Evolutionary conservation across 148 eudicot species (phyloP), one percentile per base, ranked within the genome.

Genomic region (Amaranthus palmeri): DNA sequence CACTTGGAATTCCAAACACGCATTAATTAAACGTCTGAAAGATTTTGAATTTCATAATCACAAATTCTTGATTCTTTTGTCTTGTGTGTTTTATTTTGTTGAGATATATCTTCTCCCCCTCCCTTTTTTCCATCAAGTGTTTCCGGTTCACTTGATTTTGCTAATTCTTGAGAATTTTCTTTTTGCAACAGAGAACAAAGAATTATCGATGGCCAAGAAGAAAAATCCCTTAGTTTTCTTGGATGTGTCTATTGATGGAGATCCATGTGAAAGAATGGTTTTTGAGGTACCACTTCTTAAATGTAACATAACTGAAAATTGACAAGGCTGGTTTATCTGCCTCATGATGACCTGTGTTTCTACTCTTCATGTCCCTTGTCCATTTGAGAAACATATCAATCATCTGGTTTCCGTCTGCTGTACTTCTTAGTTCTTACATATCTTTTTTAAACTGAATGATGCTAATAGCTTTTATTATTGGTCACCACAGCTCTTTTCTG

Each of bases 181-280:
- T 25, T 68, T 54, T 55, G 10, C 36, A 15, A 49, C 78, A 74
- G 74, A 69, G 46, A 17, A 25, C 53, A 61, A 43, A 42, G 55
- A 55, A 65, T 55, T 63, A 54, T 76, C 74, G 73, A 91, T 88
- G 90, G 65, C 73, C 68, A 93, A 85, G 85, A 85, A 85, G 77
- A 88, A 75, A 69, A 80, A 82, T 36, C 84, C 88, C 8, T 50
- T 83, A 14, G 97, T 93, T 59, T 93, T 83, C 71, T 74, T 93
- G 68, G 93, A 93, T 58, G 91, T 93, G 54, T 93, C 88, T 6
- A 76, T 93, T 79, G 98, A 93, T 80, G 98, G 98, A 51, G 92
- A 89, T 80, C 98, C 97, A 60, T 48, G 71, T 74, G 96, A 93
- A 73, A 87, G 82, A 78, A 85, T 93, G 98, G 61, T 85, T 77